These are phyloP conservation scores for Plasmodium inui DNA, from an alignment of 169 alveolate genomes.

Conservation along the genomic window DNA sequence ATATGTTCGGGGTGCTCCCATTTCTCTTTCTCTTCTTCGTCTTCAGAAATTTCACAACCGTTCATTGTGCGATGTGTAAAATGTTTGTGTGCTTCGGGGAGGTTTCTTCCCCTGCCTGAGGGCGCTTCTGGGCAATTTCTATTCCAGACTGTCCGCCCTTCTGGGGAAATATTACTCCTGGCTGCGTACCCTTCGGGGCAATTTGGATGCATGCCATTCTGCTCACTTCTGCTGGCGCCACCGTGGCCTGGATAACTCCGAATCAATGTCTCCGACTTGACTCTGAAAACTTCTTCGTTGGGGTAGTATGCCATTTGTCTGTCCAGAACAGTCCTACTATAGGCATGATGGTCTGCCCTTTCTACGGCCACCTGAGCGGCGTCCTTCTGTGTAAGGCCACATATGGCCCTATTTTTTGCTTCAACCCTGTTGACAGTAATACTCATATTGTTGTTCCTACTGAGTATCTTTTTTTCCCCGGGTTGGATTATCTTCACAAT, in stretches of 20 bases:
- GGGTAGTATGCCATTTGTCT: slow-evolving; percentile 6
- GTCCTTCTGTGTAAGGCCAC: neutral
- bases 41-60: neutral
- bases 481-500: neutral
- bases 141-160: neutral
- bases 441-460: neutral
- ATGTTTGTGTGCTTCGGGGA: neutral
- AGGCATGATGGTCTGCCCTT: neutral
- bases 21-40: neutral
- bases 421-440: neutral
- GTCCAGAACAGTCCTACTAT: neutral
- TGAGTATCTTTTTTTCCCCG: neutral
- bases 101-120: neutral
- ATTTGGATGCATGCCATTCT: neutral
- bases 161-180: neutral
- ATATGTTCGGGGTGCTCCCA: neutral
- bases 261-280: neutral
- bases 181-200: neutral
- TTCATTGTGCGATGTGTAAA: neutral
- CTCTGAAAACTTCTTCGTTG: neutral
- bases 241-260: neutral
- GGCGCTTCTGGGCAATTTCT: too few species aligned
- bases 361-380: neutral
- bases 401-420: neutral
- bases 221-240: neutral